A percentile compares a stretch with the other conserved stretches of the same genome.
phyloP scores from a whole-genome alignment of 148 eudicot genomes.

The Chenopodium suecicum region DNA sequence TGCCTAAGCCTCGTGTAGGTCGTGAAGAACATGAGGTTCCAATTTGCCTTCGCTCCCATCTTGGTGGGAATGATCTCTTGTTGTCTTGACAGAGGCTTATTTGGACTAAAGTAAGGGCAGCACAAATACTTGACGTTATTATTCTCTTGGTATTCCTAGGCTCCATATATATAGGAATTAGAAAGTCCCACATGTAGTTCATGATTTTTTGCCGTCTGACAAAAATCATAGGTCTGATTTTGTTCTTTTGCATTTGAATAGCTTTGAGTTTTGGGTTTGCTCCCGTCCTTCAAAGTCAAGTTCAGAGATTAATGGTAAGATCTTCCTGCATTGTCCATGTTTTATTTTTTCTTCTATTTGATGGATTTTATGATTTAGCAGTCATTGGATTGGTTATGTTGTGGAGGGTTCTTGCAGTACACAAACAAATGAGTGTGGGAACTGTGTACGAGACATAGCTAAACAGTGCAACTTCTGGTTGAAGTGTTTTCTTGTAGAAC shows the following conservation, averaged over 20 bases:
- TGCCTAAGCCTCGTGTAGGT: constrained; percentile 66
- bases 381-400: constrained; percentile 17
- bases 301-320: constrained; percentile 35
- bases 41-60: constrained; percentile 62
- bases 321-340: constrained; percentile 13
- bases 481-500: constrained; percentile 20
- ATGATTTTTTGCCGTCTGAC: constrained; percentile 18
- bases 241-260: constrained; percentile 27
- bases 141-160: constrained; percentile 15
- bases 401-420: constrained; percentile 24
- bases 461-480: constrained; percentile 24
- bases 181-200: constrained; percentile 14
- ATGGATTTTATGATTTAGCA: constrained; percentile 2
- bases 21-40: constrained; percentile 82
- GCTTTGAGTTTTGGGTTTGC: constrained; percentile 39
- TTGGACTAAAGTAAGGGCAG: constrained; percentile 35
- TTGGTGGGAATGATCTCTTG: constrained; percentile 51
- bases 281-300: constrained; percentile 35
- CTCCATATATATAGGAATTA: constrained; percentile 19
- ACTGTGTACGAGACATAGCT: constrained; percentile 13
- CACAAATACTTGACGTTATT: constrained; percentile 20
- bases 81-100: constrained; percentile 43
- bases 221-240: constrained; percentile 25
- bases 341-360: constrained; percentile 8
- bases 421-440: background rate